Base-by-base conservation (phyloP, 495 filamentous ascomycete genomes). In the Penicillium herquei region DNA sequence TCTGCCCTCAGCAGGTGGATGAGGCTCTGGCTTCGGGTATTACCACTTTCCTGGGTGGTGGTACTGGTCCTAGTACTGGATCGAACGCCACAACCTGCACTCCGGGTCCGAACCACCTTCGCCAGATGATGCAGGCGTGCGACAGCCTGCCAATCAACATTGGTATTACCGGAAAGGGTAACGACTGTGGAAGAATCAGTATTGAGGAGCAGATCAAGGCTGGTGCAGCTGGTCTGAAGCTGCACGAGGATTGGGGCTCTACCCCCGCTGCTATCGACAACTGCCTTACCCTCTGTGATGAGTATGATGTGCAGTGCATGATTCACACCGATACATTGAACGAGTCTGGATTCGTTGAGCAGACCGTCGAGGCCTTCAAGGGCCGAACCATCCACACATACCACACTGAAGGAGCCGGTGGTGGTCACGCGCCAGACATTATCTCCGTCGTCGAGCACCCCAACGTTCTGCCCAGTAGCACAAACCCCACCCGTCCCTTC, bases 281-380 rank as follows among this genome's bases (percentile, higher is more conserved):
- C 9, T 98, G 94, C 65, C 81, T 98, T 3, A 72, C 70, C 9
- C 86, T 98, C 39, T 98, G 94, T 70, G 94, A 98, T 61, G 82
- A 95, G 59, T 82, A 88, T 41, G 94, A 98, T 58, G 83, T 98
- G 41, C 94, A 98, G 64, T 95, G 90, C 61, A 86, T 98, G 55
- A 97, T 98, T 65, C 94, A 98, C 69, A 98, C 94, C 3, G 94
- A 98, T 70, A 98, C 94, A 0, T 83, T 98, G 41, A 98, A 98
- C 72, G 94, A 98, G 72, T 93, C 90, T 42, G 94, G 94, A 18
- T 98, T 96, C 70, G 94, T 98, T 40, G 95, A 97, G 70, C 87
- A 91, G 55, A 96, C 93, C 37, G 87, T 96, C 58, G 79, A 79
- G 17, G 86, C 95, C 30, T 90, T 98, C 81, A 91, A 91, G 70